Evolutionary conservation across 345 rosid species (phyloP), one percentile per base, ranked within the genome.

Genomic region (Citrus reticulata): DNA sequence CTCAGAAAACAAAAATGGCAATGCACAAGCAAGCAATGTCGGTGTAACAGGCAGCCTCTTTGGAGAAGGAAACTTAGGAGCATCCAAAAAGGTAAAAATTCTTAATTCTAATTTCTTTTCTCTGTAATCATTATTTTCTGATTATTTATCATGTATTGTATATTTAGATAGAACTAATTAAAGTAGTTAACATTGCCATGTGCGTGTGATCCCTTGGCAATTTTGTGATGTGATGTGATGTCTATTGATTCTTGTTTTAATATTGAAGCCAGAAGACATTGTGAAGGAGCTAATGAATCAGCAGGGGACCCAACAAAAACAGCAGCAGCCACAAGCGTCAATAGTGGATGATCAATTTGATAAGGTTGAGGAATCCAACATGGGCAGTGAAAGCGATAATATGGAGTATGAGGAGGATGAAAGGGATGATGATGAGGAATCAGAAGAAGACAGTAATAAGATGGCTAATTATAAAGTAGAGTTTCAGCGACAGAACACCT

Each of bases 191-290:
- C 7, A 58, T 57, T 58, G 63, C 29, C 39, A 4, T 16, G 63
- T 5, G 16, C 4, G 57, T 55, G 2, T 32, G 32, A 25, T 27
- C 24, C 9, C 4, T 5, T 63, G 27, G 35, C 7, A 42, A 64
- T 78, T 59, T 32, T 55, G 51, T 46, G 51, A 46, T 59, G 32
- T 58, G 67, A 79, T 76, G 32, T 58, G 67, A 79, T 76, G 66
- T 19, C 69, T 77, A 66, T 80, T 91, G 82, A 80, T 86, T 81
- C 68, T 62, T 85, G 81, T 81, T 84, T 81, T 85, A 81, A 69
- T 72, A 87, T 85, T 91, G 93, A 91, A 91, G 95, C 93, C 93
- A 91, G 95, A 88, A 90, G 92, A 88, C 90, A 87, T 84, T 81
- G 85, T 91, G 92, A 90, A 86, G 84, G 91, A 89, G 87, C 71